These are phyloP conservation scores for Neonectria coccinea DNA, from an alignment of 2,329 filamentous ascomycete genomes.

Conservation along the genomic window DNA sequence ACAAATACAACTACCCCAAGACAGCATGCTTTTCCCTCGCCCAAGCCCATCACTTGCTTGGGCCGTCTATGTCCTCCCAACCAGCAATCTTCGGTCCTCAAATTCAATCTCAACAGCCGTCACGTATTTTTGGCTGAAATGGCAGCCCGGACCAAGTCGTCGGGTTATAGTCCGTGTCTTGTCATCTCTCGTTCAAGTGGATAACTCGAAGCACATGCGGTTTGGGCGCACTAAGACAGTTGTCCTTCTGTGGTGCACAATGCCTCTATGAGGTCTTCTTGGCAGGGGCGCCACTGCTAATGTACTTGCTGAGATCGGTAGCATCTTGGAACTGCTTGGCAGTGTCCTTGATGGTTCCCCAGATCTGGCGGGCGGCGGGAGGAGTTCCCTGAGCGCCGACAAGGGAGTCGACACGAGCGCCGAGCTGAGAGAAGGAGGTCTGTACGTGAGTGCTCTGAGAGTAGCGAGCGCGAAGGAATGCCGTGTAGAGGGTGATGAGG, in stretches of 20 bases:
- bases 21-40: slow-evolving; percentile 21
- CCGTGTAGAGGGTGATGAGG: slow-evolving; percentile 84
- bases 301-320: slow-evolving; percentile 83
- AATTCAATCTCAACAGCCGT: slow-evolving; percentile 7
- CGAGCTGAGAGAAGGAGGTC: slow-evolving; percentile 78
- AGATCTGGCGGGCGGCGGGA: slow-evolving; percentile 80
- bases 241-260: slow-evolving; percentile 9
- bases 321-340: slow-evolving; percentile 80
- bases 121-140: slow-evolving; percentile 23
- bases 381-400: slow-evolving; percentile 89
- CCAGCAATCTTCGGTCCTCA: slow-evolving; percentile 30
- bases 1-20: slow-evolving; percentile 29
- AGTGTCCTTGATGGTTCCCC: slow-evolving; percentile 81
- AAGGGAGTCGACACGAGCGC: slow-evolving; percentile 81
- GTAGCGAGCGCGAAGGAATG: slow-evolving; percentile 91
- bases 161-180: slow-evolving; percentile 35
- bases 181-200: slow-evolving; percentile 33
- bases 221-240: slow-evolving; percentile 21
- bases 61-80: slow-evolving; percentile 7
- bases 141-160: slow-evolving; percentile 35
- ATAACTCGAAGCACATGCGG: slow-evolving; percentile 5
- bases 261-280: slow-evolving; percentile 57
- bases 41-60: slow-evolving; percentile 6
- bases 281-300: slow-evolving; percentile 66
- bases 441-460: slow-evolving; percentile 95